Evolutionary conservation across 352 stramenopile genomes (phyloP).

Genomic region (Pythium diclinum): DNA sequence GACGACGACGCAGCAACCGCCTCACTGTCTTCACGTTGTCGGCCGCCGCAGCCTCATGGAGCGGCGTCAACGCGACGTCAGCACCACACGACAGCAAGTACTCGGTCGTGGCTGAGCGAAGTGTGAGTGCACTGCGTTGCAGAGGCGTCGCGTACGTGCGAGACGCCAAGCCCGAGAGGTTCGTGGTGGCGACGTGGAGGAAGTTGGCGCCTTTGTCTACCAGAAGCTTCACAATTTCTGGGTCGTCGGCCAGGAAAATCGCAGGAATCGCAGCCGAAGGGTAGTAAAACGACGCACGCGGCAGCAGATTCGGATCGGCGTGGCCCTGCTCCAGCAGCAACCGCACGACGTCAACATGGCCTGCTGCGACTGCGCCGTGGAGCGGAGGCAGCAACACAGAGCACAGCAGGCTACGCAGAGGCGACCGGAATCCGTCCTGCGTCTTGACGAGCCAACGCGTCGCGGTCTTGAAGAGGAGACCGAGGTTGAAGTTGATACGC

Average conservation of each 20-base stretch:
- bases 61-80: conserved; percentile 74
- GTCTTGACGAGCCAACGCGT: conserved; percentile 57
- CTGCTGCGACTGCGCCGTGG: conserved; percentile 58
- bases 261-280: conserved; percentile 49
- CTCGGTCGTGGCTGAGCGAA: conserved; percentile 55
- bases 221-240: conserved; percentile 62
- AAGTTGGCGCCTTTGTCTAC: conserved; percentile 65
- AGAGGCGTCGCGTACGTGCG: conserved; percentile 49
- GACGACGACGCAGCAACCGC: conserved; percentile 35
- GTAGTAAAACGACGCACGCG: conserved; percentile 68
- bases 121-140: conserved; percentile 65
- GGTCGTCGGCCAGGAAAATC: conserved; percentile 75
- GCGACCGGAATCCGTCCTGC: conserved; percentile 53
- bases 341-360: conserved; percentile 59
- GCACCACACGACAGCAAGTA: conserved; percentile 60
- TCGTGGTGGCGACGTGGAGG: conserved; percentile 51
- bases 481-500: conserved; percentile 77
- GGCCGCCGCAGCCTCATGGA: conserved; percentile 64
- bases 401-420: conserved; percentile 47
- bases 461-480: conserved; percentile 64
- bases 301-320: conserved; percentile 58
- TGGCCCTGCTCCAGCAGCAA: conserved; percentile 49
- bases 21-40: conserved; percentile 45
- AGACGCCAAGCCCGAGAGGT: conserved; percentile 35
- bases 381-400: conserved; percentile 68